phyloP scores from a whole-genome alignment of 106 monocot genomes.

The Vanilla planifolia region DNA sequence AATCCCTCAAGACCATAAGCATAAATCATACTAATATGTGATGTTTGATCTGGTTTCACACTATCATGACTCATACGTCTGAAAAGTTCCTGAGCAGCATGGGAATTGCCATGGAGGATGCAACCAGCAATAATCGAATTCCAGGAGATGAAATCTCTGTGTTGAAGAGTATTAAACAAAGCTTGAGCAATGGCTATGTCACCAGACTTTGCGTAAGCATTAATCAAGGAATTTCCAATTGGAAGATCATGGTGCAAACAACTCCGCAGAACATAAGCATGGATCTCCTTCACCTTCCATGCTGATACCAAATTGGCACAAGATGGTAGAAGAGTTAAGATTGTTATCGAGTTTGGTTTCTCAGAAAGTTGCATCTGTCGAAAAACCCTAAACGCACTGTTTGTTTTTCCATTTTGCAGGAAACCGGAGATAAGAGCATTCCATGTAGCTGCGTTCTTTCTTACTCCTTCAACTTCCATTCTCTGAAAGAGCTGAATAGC shows the following conservation, averaged over 20 bases:
- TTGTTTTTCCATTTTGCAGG: conserved; percentile 39
- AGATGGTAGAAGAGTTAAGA: conserved; percentile 71
- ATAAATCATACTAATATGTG: conserved; percentile 34
- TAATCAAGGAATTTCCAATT: conserved; percentile 62
- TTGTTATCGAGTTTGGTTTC: conserved; percentile 58
- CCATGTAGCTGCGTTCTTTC: conserved; percentile 69
- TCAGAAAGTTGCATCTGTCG: conserved; percentile 51
- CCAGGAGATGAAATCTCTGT: conserved; percentile 71
- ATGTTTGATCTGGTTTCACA: conserved; percentile 39
- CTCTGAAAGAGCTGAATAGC: conserved; percentile 73
- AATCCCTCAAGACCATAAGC: conserved; percentile 47
- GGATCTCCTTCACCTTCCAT: conserved; percentile 80
- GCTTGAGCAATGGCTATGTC: conserved; percentile 35
- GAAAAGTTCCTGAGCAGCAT: conserved; percentile 37
- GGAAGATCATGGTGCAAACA: conserved; percentile 30
- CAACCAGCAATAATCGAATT: conserved; percentile 58
- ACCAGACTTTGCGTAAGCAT: conserved; percentile 66
- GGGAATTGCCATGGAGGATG: conserved; percentile 52
- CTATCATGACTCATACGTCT: conserved; percentile 43
- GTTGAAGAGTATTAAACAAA: conserved; percentile 31
- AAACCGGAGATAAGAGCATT: conserved; percentile 77
- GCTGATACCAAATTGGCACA: conserved; percentile 51
- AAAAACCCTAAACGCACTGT: conserved; percentile 60
- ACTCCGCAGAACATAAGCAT: conserved; percentile 45
- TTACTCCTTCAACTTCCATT: conserved; percentile 69